Base-by-base conservation (phyloP, 495 filamentous ascomycete genomes). In the Echria macrotheca region DNA sequence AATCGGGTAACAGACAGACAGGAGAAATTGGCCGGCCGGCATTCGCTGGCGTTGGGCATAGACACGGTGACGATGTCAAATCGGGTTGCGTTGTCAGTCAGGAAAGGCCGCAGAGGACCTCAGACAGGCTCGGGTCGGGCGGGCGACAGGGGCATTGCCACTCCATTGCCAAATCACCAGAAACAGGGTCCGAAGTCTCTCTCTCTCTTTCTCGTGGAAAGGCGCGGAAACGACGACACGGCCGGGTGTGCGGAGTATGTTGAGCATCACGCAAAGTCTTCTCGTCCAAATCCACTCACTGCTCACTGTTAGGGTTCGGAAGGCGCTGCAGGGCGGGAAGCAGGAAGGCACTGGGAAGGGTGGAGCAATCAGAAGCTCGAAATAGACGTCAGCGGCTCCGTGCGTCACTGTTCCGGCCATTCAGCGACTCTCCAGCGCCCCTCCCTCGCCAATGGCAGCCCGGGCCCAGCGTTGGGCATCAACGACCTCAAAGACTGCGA, bases 141-240 rank as follows among this genome's bases (percentile, higher is more conserved):
- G 24, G n/a, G 21, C 15, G 38, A 24, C 17, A 38, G 45, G 50
- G 47, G 42, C 43, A 40, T 29, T 48, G 60, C 54, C 57, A 56
- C 60, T 52, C 36, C 47, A 60, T 64, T 64, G 58, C 60, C 60
- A 64, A 64, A 64, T 64, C 60, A 64, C 38, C 60, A 50, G 36
- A 45, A 41, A 41, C 17, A 37, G 35, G 35, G 35, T 53, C 50
- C 21, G 31, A 39, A 14, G 18, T n/a, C n/a, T n/a, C n/a, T n/a
- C n/a, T n/a, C n/a, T n/a, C n/a, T n/a, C n/a, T n/a, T n/a, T n/a
- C n/a, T n/a, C n/a, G n/a, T n/a, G n/a, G n/a, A n/a, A n/a, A n/a
- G n/a, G n/a, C n/a, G n/a, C n/a, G 28, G 12, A 31, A 31, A 31
- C 28, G 28, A 31, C 7, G 28, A 31, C 7, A 12, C 28, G n/a